phyloP scores from a whole-genome alignment of 495 filamentous ascomycete genomes.

The Daldinia loculata region DNA sequence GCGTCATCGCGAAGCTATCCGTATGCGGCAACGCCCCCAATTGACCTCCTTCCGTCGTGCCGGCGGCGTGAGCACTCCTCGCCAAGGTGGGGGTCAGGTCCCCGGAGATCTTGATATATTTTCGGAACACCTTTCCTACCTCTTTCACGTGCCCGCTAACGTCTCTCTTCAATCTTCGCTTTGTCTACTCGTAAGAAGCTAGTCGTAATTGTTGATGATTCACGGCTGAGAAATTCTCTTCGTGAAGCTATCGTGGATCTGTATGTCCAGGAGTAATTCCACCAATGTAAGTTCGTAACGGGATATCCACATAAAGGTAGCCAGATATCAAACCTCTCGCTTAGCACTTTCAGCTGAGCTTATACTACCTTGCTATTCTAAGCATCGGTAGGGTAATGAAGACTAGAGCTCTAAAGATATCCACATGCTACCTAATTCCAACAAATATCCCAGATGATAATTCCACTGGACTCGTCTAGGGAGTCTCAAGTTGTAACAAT shows the following conservation, averaged over 20 bases:
- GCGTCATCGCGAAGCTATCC: constrained; percentile 36
- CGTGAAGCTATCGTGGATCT: not conserved
- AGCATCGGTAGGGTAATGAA: not conserved
- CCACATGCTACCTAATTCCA: not conserved
- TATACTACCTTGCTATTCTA: not conserved
- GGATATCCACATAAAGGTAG: not conserved
- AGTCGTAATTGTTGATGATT: constrained; percentile 1
- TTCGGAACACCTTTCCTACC: constrained; percentile 29
- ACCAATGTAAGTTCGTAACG: not conserved
- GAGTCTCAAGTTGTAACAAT: not conserved
- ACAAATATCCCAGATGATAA: not conserved
- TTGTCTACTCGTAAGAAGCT: not conserved
- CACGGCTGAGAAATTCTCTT: constrained; percentile 12
- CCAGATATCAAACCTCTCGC: not conserved
- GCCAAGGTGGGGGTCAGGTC: constrained; percentile 37
- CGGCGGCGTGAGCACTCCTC: constrained; percentile 29
- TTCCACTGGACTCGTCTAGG: not conserved
- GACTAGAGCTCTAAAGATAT: not conserved
- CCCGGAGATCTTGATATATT: constrained; percentile 19
- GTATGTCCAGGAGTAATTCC: not conserved
- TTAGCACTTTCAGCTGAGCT: not conserved
- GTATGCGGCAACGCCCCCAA: constrained; percentile 22
- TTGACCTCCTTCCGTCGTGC: constrained; percentile 29
- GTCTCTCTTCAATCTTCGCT: not conserved
- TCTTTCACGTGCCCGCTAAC: constrained; percentile 21